Evolutionary conservation across 176 grass and related monocot species (phyloP).

Genomic region (sorghum (Sorghum bicolor)): Sorghum_bicolor_NCBIv3 NC_012873.2:51655001-51655500

Average conservation of each 20-base stretch:
- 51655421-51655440: background rate
- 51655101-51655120: background rate
- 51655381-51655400: too few species aligned
- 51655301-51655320: too few species aligned
- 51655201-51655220: background rate
- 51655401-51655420: too few species aligned
- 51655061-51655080: slow-evolving; percentile 1
- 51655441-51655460: background rate
- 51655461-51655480: background rate
- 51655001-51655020: background rate
- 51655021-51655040: background rate
- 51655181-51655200: background rate
- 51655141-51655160: background rate
- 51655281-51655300: too few species aligned
- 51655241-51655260: background rate
- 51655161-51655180: background rate
- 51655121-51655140: background rate
- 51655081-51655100: slow-evolving; percentile 27
- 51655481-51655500: background rate
- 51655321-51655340: too few species aligned
- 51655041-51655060: slow-evolving; percentile 13
- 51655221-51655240: background rate
- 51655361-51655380: too few species aligned
- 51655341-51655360: too few species aligned
- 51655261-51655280: background rate